These are phyloP conservation scores for Quercus mongolica DNA, from an alignment of 306 rosid species.

Conservation along the genomic window DNA sequence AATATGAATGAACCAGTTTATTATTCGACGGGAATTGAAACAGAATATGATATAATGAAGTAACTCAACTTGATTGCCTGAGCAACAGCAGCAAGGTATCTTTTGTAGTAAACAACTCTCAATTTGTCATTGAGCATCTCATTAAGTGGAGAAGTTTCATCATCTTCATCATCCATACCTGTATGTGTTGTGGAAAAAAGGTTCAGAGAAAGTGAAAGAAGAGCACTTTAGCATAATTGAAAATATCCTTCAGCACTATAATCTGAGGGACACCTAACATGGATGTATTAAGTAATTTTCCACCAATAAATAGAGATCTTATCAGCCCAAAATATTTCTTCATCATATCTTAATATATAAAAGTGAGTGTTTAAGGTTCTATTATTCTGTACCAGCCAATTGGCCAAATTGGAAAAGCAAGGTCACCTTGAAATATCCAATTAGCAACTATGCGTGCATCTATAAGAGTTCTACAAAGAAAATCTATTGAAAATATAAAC, in stretches of 20 bases:
- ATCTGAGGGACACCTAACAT: too few species aligned
- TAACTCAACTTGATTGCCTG: conserved; percentile 79
- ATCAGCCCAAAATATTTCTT: not conserved
- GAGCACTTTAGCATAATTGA: not conserved
- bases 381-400: not conserved
- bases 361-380: not conserved
- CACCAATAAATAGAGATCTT: not conserved
- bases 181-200: conserved; percentile 3
- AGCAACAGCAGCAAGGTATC: conserved; percentile 65
- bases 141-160: conserved; percentile 49
- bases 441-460: not conserved
- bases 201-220: not conserved
- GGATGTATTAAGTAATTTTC: too few species aligned
- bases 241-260: not conserved
- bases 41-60: not conserved
- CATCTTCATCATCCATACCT: conserved; percentile 94
- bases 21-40: not conserved
- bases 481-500: not conserved
- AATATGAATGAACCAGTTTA: not conserved
- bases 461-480: not conserved
- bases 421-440: not conserved
- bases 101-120: conserved; percentile 64
- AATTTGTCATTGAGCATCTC: conserved; percentile 81
- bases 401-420: not conserved
- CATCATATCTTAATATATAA: not conserved